Evolutionary conservation across 2,329 filamentous ascomycete genomes (phyloP).

Genomic region (Botryotinia convoluta): DNA sequence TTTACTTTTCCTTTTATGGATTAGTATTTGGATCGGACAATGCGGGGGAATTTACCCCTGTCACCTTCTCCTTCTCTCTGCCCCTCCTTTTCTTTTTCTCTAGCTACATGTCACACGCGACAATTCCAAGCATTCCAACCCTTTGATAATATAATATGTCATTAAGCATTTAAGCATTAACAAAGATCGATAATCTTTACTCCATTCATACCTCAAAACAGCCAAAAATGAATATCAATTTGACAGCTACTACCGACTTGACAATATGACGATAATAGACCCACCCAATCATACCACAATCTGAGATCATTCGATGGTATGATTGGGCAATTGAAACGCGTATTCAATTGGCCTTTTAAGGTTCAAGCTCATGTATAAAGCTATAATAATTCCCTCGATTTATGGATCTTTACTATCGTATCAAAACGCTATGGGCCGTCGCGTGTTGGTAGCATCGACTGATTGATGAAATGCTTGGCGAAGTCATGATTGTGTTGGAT

Average conservation of each 20-base stretch:
- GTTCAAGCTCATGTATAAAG: neutral
- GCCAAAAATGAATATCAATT: neutral
- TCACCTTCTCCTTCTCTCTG: neutral
- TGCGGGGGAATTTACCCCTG: constrained; percentile 9
- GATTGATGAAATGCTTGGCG: neutral
- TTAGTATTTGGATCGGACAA: neutral
- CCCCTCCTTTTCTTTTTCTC: neutral
- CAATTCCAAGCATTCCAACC: neutral
- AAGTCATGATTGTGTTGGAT: neutral
- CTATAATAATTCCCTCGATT: constrained; percentile 1
- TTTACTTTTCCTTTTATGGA: neutral
- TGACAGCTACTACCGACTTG: neutral
- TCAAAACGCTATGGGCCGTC: neutral
- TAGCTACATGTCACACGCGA: neutral
- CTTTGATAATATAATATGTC: neutral
- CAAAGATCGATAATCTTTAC: neutral
- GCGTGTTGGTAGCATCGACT: neutral
- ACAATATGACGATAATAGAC: neutral
- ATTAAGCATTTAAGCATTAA: neutral
- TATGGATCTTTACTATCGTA: neutral
- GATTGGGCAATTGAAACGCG: constrained; percentile 3
- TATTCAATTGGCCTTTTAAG: neutral
- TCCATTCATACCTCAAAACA: neutral
- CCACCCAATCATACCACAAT: constrained; percentile 9
- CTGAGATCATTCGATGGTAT: neutral